Conservation (phyloP, 2,329 filamentous ascomycete species). For the Aureobasidium subglaciale region DNA sequence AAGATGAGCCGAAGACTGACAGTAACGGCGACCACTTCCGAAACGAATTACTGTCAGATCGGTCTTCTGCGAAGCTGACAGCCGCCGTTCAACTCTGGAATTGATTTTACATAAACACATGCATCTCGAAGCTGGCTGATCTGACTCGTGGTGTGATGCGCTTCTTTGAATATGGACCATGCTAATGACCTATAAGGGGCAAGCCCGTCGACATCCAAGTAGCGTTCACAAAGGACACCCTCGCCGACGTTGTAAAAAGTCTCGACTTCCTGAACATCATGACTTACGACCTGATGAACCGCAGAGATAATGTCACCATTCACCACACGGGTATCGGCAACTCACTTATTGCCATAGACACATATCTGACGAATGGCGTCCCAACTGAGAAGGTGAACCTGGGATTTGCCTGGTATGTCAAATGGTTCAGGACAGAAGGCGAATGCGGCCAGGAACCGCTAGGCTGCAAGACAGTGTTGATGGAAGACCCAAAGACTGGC, state of each 20-base stretch:
- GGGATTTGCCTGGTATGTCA: constrained; percentile 63
- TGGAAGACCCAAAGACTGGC: constrained; percentile 55
- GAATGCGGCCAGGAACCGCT: constrained; percentile 43
- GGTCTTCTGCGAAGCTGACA: neutral
- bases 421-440: constrained; percentile 54
- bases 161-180: neutral
- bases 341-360: constrained; percentile 49
- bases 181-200: constrained; percentile 28
- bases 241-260: constrained; percentile 51
- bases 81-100: no score
- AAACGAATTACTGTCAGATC: no score
- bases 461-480: constrained; percentile 51
- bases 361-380: constrained; percentile 54
- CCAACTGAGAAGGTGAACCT: constrained; percentile 52
- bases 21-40: no score
- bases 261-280: constrained; percentile 66
- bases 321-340: constrained; percentile 59
- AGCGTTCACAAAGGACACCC: constrained; percentile 52
- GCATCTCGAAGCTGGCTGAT: neutral
- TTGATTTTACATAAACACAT: no score
- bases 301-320: constrained; percentile 55
- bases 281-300: constrained; percentile 66
- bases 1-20: no score
- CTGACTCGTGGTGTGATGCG: neutral
- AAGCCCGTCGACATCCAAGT: constrained; percentile 55